A percentile compares a stretch with the other conserved stretches of the same genome.
phyloP scores from a whole-genome alignment of 805 yeast species.

The Debaryomyces castellii region DNA sequence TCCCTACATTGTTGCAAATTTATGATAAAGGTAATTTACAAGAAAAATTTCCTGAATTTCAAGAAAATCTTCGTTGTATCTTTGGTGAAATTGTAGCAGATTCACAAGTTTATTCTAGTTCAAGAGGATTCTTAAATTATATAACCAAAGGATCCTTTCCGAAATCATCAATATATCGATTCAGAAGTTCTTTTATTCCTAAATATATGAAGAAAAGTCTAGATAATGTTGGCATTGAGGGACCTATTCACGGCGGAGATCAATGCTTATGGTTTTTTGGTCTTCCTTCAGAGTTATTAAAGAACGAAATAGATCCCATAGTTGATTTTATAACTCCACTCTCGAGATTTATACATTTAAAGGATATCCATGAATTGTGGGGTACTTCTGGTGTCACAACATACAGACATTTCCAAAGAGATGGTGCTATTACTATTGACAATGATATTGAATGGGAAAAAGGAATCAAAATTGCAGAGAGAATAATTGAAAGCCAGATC shows the following conservation, averaged over 20 bases:
- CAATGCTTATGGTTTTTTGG: conserved; percentile 30
- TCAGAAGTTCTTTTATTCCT: conserved; percentile 27
- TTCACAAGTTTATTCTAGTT: conserved; percentile 38
- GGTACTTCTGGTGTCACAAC: conserved; percentile 19
- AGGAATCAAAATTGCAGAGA: conserved; percentile 32
- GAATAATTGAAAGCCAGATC: not conserved
- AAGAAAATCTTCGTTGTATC: conserved; percentile 15
- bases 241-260: conserved; percentile 40
- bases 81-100: conserved; percentile 38
- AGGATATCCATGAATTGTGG: conserved; percentile 23
- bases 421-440: conserved; percentile 24
- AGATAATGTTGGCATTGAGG: conserved; percentile 11
- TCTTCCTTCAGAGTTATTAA: conserved; percentile 22
- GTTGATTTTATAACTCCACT: conserved; percentile 32
- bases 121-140: conserved; percentile 34
- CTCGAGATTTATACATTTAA: conserved; percentile 24
- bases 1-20: conserved; percentile 21
- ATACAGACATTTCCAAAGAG: conserved; percentile 23
- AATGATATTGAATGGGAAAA: conserved; percentile 36
- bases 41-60: not conserved
- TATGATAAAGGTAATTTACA: conserved; percentile 10
- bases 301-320: conserved; percentile 24
- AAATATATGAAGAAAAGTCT: conserved; percentile 18
- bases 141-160: conserved; percentile 22
- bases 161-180: conserved; percentile 26